Evolutionary conservation across 176 grass and related monocot genomes (phyloP).

Genomic region (Saccharum officinarum): DNA sequence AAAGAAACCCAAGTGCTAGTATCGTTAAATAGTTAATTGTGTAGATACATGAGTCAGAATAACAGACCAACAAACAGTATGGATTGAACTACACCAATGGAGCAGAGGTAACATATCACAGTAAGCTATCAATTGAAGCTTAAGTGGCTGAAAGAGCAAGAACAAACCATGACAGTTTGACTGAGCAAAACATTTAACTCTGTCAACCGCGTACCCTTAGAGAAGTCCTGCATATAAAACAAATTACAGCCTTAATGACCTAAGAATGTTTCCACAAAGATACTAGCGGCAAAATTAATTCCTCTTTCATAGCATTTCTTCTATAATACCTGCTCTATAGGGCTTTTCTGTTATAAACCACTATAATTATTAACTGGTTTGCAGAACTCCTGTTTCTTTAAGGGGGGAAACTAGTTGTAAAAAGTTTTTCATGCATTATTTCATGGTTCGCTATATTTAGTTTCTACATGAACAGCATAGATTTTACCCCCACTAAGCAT

Average conservation of each 20-base stretch:
- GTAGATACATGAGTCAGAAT: background rate
- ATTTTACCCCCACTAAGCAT: background rate
- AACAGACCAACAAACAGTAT: constrained; percentile 9
- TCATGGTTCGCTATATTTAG: constrained; percentile 19
- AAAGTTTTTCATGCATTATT: constrained; percentile 15
- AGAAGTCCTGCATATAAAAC: constrained; percentile 74
- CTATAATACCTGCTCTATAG: too few species aligned
- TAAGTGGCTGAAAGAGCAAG: constrained; percentile 37
- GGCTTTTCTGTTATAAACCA: too few species aligned
- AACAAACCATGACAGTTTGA: constrained; percentile 88
- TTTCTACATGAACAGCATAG: constrained; percentile 3
- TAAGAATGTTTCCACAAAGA: constrained; percentile 23
- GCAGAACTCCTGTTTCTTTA: too few species aligned
- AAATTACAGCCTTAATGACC: constrained; percentile 24
- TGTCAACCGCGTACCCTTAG: constrained; percentile 70
- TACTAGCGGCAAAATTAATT: constrained; percentile 13
- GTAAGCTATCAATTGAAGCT: constrained; percentile 10
- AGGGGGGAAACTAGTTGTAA: background rate
- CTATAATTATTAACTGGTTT: too few species aligned
- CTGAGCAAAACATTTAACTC: constrained; percentile 95
- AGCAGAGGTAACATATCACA: background rate
- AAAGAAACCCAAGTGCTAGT: constrained; percentile 18
- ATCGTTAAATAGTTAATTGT: constrained; percentile 12
- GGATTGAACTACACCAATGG: constrained; percentile 20
- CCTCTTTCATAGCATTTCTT: background rate